phyloP scores from a whole-genome alignment of 164 flowering plant species.

The Annona squamosa region DNA sequence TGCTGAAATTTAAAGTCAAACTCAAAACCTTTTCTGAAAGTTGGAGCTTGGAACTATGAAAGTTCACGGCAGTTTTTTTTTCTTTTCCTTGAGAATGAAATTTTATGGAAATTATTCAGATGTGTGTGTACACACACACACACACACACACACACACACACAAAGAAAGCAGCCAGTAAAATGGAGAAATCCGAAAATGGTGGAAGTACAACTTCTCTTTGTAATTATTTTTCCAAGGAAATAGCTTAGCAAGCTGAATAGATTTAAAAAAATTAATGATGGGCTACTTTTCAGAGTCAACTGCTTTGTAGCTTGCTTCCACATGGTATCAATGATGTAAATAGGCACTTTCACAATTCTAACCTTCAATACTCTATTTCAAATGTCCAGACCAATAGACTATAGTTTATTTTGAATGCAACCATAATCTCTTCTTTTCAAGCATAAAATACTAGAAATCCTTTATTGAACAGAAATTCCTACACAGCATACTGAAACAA shows the following conservation, averaged over 20 bases:
- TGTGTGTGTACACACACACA: no score
- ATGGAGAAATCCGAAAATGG: background rate
- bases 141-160: no score
- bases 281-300: background rate
- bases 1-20: no score
- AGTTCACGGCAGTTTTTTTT: no score
- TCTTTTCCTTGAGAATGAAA: no score
- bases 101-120: no score
- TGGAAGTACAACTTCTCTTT: background rate
- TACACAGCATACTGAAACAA: background rate
- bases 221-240: background rate
- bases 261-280: background rate
- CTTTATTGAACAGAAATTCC: background rate
- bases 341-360: background rate
- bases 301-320: background rate
- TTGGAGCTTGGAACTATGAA: no score
- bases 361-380: background rate
- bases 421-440: background rate
- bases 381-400: background rate
- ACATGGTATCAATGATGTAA: background rate
- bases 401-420: background rate
- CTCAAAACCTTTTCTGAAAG: no score
- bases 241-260: background rate
- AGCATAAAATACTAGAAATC: background rate
- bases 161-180: no score